A percentile compares a stretch with the other conserved stretches of the same genome.
These are phyloP conservation scores for Anastatica hierochuntica DNA, from an alignment of 345 rosid species.

Conservation along the genomic window DNA sequence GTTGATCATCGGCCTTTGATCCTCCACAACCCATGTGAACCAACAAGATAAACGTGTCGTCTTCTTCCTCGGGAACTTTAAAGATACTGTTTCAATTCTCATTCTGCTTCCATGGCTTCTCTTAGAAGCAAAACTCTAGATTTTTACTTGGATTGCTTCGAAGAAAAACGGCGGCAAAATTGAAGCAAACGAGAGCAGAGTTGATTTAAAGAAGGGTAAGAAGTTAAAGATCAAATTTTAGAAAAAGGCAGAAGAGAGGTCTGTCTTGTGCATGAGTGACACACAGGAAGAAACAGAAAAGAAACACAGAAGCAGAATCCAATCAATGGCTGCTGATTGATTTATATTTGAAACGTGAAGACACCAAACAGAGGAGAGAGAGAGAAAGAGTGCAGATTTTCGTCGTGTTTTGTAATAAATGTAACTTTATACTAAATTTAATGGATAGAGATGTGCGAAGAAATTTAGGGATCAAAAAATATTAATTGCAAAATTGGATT, in stretches of 20 bases:
- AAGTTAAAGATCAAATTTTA: not conserved
- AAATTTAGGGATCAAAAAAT: slow-evolving; percentile 15
- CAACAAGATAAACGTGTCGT: not conserved
- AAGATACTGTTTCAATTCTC: not conserved
- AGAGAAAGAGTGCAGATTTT: not conserved
- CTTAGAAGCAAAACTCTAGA: too few species aligned
- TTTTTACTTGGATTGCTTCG: not conserved
- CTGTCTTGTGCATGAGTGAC: slow-evolving; percentile 7
- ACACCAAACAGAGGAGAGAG: slow-evolving; percentile 2
- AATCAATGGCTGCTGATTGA: slow-evolving; percentile 17
- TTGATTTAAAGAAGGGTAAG: not conserved
- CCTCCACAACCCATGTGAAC: slow-evolving; percentile 80
- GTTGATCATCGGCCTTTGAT: slow-evolving; percentile 66
- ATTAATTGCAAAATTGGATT: slow-evolving; percentile 3
- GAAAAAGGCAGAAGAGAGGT: not conserved
- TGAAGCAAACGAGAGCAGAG: not conserved
- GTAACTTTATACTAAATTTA: not conserved
- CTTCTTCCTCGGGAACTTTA: not conserved
- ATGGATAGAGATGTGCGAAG: slow-evolving; percentile 18
- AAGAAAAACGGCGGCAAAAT: not conserved
- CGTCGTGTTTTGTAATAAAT: slow-evolving; percentile 14
- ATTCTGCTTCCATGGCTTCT: slow-evolving; percentile 19
- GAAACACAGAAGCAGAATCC: slow-evolving; percentile 1
- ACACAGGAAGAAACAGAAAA: not conserved
- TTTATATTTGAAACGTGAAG: slow-evolving; percentile 7